Base-by-base conservation (phyloP, 208 protist genomes). In the Trypanosoma lewisi region DNA sequence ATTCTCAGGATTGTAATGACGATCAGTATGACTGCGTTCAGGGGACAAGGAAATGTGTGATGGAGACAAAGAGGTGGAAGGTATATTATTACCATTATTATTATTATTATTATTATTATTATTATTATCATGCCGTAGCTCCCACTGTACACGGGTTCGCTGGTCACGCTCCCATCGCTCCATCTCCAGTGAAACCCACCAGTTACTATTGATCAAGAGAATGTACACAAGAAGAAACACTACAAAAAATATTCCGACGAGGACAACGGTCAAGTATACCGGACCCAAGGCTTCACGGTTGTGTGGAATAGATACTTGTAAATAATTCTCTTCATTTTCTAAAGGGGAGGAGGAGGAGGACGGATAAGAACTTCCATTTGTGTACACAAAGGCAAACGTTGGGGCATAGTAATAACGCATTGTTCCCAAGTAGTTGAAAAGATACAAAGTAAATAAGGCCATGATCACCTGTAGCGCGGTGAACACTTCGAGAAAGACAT, bases 341-440 rank as follows among this genome's bases (percentile, higher is more conserved):
- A 45, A 45, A 58, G 2, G 9, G 27, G 48, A 53, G 12, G 14
- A 17, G 7, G 19, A 23, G 9, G 54, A 48, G 30, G 37, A n/a
- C 16, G 56, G 12, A 17, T 11, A 62, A 33, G 36, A 45, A 39
- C 4, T 8, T 25, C 25, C 11, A 5, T 50, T 33, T 12, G 2
- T 33, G 36, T 41, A 16, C 36, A 25, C 27, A 25, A 56, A 42
- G 14, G 30, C 42, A 41, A 52, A 9, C 0, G 4, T 8, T n/a
- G 39, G 47, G n/a, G 54, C 52, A 21, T 63, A 70, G 45, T 63
- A 50, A 25, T 77, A 59, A 11, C 70, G 70, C 21, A 69, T 23
- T 9, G 60, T 69, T 23, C 51, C 48, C 14, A 78, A 12, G 52
- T 78, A 78, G 56, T 78, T 78, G 61, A 69, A 78, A 34, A 78